Base-by-base conservation (phyloP, 2,329 filamentous ascomycete species). In the Arthrinium puccinioides region DNA sequence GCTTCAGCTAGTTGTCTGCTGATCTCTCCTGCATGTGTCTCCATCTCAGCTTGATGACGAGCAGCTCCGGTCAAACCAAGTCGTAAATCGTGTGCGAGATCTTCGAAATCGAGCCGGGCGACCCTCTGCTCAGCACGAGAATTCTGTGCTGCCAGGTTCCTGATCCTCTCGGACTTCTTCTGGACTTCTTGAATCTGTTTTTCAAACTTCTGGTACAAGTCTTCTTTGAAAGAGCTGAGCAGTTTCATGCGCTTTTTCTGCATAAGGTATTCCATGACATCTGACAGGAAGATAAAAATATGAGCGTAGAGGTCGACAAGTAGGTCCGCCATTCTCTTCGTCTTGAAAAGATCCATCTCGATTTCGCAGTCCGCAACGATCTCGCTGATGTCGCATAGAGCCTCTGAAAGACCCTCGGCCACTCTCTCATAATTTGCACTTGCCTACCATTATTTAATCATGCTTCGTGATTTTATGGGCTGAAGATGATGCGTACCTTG, bases 321-420 rank as follows among this genome's bases (percentile, higher is more conserved):
- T 1, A 21, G 20, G 5, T 23, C 20, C 18, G 15, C 24, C 20
- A 32, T 32, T 15, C 18, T 15, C 4, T 3, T n/a, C 6, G 20
- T 32, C 3, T 23, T 15, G 20, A 21, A 32, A 2, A 32, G n/a
- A 9, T 32, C 20, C 6, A 23, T n/a, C n/a, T 23, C 31, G 3
- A 32, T 15, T 16, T 32, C 9, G 9, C 31, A 45, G 3, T 47
- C 41, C 2, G 41, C 21, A 1, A 54, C 36, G 13, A 48, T 21
- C 4, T 49, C 37, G 8, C 44, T 51, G 10, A 54, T 49, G 1
- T 33, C 24, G 9, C 37, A 43, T 1, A 55, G 32, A 1, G 45
- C 35, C 5, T 50, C 20, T 2, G 31, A 16, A 10, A 32, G 9
- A 2, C 20, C 9, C 9, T 23, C 31, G 9, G 18, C 24, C 2